Base-by-base conservation (phyloP, 495 filamentous ascomycete genomes). In the Penicillium arizonense region DNA sequence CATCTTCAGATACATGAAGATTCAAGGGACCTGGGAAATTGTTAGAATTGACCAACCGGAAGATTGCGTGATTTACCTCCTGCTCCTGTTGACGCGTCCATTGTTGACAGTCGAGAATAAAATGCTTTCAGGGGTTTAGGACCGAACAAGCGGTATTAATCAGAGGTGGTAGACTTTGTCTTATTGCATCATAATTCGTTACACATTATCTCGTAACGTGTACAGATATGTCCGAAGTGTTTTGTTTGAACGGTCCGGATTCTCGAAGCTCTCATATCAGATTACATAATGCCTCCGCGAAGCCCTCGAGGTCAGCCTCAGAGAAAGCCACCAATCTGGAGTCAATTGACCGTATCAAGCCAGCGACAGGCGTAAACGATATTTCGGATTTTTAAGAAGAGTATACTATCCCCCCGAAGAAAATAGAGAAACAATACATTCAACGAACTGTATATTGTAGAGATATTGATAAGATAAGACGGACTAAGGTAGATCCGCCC, bases 1-100 rank as follows among this genome's bases (percentile, higher is more conserved):
- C 73, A 52, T 74, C 71, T 30, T 74, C 68, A 32, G 72, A 68
- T 1, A 73, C 21, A 1, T 53, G 50, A 1, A 73, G 46, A 4
- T 59, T 49, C 36, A 67, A 21, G 1, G 58, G 57, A 11, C 37
- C 72, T 73, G 32, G 6, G 13, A 12, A 0, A 32, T 11, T 7
- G 14, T 62, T 35, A 64, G 44, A 14, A 26, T 23, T 37, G 7
- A 2, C 10, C 41, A 32, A 3, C 8, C 3, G 16, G 10, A 14
- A 11, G n/a, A 12, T 37, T 23, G 1, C 20, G 35, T 13, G 33
- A 63, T 50, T 60, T 50, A 72, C 72, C 62, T 52, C 62, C 67
- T 36, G 56, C 40, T 41, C 62, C 63, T 5, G 51, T 63, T 20
- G 67, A 66, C 13, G 48, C 47, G 56, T 75, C 70, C 69, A 75